Percentiles rank a stretch among this genome's conserved stretches.
These are phyloP conservation scores for Calonectria ilicicola DNA, from an alignment of 2,329 filamentous ascomycete species.

Conservation along the genomic window DNA sequence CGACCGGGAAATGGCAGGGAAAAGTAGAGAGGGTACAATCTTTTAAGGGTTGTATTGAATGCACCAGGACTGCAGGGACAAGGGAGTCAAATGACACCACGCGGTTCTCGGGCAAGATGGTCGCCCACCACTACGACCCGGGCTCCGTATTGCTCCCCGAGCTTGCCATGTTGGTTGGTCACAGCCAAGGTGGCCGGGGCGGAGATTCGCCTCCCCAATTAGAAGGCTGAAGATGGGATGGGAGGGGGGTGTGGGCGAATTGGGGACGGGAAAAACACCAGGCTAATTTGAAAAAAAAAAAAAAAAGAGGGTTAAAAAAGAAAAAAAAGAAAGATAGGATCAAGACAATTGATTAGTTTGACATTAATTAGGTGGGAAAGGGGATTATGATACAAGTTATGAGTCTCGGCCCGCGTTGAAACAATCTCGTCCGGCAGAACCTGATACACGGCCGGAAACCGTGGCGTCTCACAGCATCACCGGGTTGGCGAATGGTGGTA, in stretches of 20 bases:
- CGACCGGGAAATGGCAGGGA: too few relatives aligned
- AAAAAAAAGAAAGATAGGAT: background rate
- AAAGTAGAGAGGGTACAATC: too few relatives aligned
- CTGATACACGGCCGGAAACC: background rate
- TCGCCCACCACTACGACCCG: constrained; percentile 33
- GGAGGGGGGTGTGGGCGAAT: too few relatives aligned
- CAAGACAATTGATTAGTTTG: background rate
- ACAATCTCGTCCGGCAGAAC: background rate
- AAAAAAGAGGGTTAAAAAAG: background rate
- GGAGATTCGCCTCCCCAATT: background rate
- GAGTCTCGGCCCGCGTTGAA: background rate
- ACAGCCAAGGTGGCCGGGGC: background rate
- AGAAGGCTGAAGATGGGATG: background rate
- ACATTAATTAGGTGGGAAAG: background rate
- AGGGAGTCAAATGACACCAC: constrained; percentile 30
- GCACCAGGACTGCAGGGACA: constrained; percentile 32
- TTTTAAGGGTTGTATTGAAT: too few relatives aligned
- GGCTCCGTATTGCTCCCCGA: background rate
- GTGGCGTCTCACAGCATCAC: constrained; percentile 27
- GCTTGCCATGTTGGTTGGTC: background rate
- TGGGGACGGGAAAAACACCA: background rate
- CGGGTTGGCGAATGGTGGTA: constrained; percentile 25
- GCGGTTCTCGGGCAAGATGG: constrained; percentile 19
- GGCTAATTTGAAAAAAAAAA: background rate
- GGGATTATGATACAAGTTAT: background rate